Conservation (phyloP, 2,329 filamentous ascomycete genomes). For the Alternaria gansuensis region DNA sequence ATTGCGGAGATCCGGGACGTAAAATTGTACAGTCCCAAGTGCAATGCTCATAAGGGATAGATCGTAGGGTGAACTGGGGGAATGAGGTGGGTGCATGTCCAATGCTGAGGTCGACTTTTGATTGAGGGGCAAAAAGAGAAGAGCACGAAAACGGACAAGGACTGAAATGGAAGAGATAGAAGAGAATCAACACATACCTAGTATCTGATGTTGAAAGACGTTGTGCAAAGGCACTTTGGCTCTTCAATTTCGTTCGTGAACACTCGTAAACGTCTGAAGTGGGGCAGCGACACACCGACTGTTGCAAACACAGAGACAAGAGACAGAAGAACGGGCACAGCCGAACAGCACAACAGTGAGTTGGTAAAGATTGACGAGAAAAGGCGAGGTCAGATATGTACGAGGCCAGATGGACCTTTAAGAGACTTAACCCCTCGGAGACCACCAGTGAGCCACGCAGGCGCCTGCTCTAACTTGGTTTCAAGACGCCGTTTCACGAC, state of each 20-base stretch:
- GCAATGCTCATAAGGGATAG: not conserved
- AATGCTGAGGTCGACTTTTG: not conserved
- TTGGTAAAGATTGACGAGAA: slow-evolving; percentile 24
- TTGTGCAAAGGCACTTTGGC: slow-evolving; percentile 3
- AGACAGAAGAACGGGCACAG: slow-evolving; percentile 6
- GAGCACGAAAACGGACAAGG: not conserved
- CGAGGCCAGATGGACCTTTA: slow-evolving; percentile 34
- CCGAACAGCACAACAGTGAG: slow-evolving; percentile 13
- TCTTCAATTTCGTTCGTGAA: not conserved
- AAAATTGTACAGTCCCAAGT: not conserved
- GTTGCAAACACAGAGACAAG: slow-evolving; percentile 16
- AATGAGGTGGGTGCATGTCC: not conserved
- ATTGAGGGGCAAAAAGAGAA: not conserved
- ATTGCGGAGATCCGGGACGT: not conserved
- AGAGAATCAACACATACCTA: slow-evolving; percentile 16
- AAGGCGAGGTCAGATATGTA: slow-evolving; percentile 31
- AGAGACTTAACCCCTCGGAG: slow-evolving; percentile 25
- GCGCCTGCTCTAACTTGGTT: slow-evolving; percentile 46
- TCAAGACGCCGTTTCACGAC: slow-evolving; percentile 50
- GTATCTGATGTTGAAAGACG: not conserved
- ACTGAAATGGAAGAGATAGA: not conserved
- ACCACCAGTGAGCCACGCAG: slow-evolving; percentile 45
- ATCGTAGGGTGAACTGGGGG: not conserved
- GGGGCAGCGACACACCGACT: slow-evolving; percentile 16
- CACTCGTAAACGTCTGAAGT: slow-evolving; percentile 3